phyloP scores from a whole-genome alignment of 2,329 filamentous ascomycete genomes.

The Myriosclerotinia duriaeana region DNA sequence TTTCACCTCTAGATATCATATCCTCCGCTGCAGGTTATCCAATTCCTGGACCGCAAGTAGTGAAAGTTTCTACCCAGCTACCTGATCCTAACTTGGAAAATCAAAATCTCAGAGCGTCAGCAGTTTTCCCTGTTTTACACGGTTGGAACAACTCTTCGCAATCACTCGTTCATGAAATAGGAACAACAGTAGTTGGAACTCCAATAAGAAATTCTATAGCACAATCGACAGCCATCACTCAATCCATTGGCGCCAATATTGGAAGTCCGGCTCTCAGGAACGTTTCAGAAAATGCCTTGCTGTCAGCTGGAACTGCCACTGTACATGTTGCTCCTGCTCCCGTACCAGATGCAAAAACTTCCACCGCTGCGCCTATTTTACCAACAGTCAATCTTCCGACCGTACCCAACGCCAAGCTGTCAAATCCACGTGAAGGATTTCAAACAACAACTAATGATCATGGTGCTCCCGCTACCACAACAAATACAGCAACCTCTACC shows the following conservation, averaged over 20 bases:
- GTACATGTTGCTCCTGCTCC: not conserved
- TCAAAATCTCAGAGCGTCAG: not conserved
- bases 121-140: not conserved
- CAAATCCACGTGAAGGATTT: not conserved
- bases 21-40: not conserved
- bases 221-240: slow-evolving; percentile 8
- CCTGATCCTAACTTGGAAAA: not conserved
- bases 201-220: not conserved
- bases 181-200: not conserved
- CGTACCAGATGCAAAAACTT: not conserved
- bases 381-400: not conserved
- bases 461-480: not conserved
- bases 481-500: not conserved
- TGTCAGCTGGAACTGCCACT: not conserved
- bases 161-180: slow-evolving; percentile 2
- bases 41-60: not conserved
- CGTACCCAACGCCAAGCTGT: not conserved
- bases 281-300: not conserved
- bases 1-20: not conserved
- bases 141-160: slow-evolving; percentile 10
- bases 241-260: not conserved
- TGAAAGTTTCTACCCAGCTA: slow-evolving; percentile 5
- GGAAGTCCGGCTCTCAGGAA: slow-evolving; percentile 14
- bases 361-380: not conserved
- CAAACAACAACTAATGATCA: not conserved